phyloP scores from a whole-genome alignment of 129 eudicot genomes.

The Mikania micrantha region DNA sequence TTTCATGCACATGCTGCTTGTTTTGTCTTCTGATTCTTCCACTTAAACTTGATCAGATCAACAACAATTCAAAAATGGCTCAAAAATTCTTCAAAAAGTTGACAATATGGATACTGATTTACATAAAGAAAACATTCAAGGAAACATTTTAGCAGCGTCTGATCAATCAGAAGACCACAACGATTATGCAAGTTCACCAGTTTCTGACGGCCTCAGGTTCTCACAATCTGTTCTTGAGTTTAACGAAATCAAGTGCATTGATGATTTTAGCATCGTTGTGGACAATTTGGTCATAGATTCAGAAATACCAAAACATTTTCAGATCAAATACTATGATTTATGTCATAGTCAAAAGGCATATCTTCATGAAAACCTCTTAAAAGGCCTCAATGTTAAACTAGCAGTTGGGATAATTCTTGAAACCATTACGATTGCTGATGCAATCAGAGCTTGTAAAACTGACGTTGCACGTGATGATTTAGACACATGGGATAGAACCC shows the following conservation, averaged over 20 bases:
- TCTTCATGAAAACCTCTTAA: constrained; percentile 50
- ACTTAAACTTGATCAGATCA: constrained; percentile 1
- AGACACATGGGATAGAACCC: constrained; percentile 53
- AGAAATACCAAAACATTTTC: constrained; percentile 38
- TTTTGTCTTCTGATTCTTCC: background rate
- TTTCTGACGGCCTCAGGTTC: constrained; percentile 44
- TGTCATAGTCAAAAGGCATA: constrained; percentile 54
- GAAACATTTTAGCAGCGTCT: constrained; percentile 10
- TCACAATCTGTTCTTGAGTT: constrained; percentile 37
- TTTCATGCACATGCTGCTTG: background rate
- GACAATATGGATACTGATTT: constrained; percentile 14
- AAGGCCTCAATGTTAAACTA: constrained; percentile 52
- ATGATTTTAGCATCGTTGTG: constrained; percentile 48
- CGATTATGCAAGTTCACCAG: background rate
- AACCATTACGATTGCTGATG: constrained; percentile 62
- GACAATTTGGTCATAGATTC: constrained; percentile 61
- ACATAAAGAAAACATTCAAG: background rate
- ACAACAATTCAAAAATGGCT: background rate
- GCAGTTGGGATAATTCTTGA: constrained; percentile 58
- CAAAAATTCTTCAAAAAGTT: background rate
- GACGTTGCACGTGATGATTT: constrained; percentile 30
- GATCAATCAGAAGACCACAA: constrained; percentile 28
- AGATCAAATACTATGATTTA: constrained; percentile 57
- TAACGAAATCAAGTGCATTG: constrained; percentile 33
- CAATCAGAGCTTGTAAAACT: constrained; percentile 40